Percentiles rank a stretch among this genome's conserved stretches.
These are phyloP conservation scores for Zelonia costaricensis DNA, from an alignment of 208 protist genomes.

Conservation along the genomic window DNA sequence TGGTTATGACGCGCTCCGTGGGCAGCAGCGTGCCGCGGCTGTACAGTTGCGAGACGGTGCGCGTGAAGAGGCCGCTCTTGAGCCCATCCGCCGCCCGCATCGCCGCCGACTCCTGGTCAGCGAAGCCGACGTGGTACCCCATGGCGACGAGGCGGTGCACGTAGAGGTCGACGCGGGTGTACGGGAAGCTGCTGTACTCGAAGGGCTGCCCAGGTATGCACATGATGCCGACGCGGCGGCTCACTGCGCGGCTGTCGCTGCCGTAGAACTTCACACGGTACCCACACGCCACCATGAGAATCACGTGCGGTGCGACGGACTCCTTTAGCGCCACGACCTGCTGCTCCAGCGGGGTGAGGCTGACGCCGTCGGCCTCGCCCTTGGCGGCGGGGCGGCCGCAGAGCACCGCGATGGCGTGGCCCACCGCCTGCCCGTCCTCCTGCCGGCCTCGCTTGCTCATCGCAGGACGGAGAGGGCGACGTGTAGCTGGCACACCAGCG, in stretches of 20 bases:
- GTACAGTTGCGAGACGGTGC: slow-evolving; percentile 74
- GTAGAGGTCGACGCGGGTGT: slow-evolving; percentile 78
- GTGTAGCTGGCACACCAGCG: too few species aligned
- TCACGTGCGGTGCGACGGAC: slow-evolving; percentile 49
- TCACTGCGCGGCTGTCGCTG: slow-evolving; percentile 79
- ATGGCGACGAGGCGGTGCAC: slow-evolving; percentile 84
- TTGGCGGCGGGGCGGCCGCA: slow-evolving; percentile 36
- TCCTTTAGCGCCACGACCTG: slow-evolving; percentile 75
- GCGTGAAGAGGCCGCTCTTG: slow-evolving; percentile 72
- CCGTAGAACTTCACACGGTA: slow-evolving; percentile 88
- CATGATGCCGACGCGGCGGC: slow-evolving; percentile 85
- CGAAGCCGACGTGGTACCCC: slow-evolving; percentile 90
- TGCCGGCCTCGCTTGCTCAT: slow-evolving; percentile 69
- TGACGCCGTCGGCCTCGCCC: slow-evolving; percentile 32
- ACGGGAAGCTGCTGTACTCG: slow-evolving; percentile 85
- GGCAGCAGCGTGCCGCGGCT: slow-evolving; percentile 83
- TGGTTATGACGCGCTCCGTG: slow-evolving; percentile 52
- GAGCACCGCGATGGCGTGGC: slow-evolving; percentile 62
- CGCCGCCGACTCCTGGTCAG: slow-evolving; percentile 85
- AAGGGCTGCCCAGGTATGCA: slow-evolving; percentile 81
- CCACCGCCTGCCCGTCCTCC: slow-evolving; percentile 42
- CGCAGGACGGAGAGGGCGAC: too few species aligned
- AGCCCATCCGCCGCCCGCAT: slow-evolving; percentile 70
- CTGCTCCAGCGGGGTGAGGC: slow-evolving; percentile 79
- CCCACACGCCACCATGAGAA: slow-evolving; percentile 87